Conservation (phyloP, 106 monocot species). For the Platanthera zijinensis region DNA sequence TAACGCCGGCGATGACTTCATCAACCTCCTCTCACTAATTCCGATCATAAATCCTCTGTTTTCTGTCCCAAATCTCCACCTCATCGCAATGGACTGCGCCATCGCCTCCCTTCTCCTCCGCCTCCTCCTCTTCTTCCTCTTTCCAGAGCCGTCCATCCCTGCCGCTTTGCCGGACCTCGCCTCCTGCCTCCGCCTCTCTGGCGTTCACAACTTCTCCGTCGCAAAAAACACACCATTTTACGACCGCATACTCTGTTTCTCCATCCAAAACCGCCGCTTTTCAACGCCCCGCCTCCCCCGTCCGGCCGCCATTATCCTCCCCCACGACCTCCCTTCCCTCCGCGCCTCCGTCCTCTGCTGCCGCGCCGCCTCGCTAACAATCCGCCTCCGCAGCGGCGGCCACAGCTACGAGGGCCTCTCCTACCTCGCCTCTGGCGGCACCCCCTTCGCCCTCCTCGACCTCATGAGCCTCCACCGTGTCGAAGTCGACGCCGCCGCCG, state of each 20-base stretch:
- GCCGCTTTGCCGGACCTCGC: constrained; percentile 10
- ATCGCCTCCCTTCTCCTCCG: neutral
- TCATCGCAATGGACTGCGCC: neutral
- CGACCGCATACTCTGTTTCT: constrained; percentile 21
- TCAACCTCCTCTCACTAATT: neutral
- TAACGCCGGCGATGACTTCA: too few relatives aligned
- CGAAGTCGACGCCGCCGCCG: constrained; percentile 13
- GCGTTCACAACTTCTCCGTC: constrained; percentile 25
- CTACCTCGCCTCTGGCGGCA: constrained; percentile 4
- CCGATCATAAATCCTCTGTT: neutral
- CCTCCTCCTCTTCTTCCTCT: neutral
- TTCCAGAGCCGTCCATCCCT: neutral
- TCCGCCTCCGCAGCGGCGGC: constrained; percentile 48
- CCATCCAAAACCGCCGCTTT: constrained; percentile 46
- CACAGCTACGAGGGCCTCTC: constrained; percentile 58
- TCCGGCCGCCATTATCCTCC: constrained; percentile 30
- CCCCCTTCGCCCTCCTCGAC: constrained; percentile 16
- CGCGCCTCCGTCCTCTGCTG: constrained; percentile 24
- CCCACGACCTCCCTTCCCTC: constrained; percentile 18
- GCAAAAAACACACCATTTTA: constrained; percentile 1
- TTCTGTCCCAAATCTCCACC: neutral
- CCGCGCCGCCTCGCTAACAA: constrained; percentile 18
- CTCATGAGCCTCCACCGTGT: constrained; percentile 31
- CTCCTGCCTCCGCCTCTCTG: constrained; percentile 19
- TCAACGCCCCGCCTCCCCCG: neutral